Base-by-base conservation (phyloP, 2,329 filamentous ascomycete species). In the Colletotrichum sp. region DNA sequence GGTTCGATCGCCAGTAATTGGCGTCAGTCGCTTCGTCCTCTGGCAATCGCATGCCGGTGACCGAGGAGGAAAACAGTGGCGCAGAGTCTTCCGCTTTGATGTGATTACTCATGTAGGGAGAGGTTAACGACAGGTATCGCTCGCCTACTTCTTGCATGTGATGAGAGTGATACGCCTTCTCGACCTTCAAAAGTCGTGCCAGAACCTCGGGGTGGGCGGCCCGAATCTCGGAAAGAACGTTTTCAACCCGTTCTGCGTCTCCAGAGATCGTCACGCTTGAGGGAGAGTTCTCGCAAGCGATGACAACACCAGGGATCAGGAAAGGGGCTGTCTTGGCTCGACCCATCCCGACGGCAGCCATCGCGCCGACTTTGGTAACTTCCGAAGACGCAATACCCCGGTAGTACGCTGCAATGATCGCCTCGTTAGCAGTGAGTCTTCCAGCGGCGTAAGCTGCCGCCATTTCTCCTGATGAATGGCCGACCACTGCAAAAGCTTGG, bases 401-500 rank as follows among this genome's bases (percentile, higher is more conserved):
- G 87, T 1, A 75, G 28, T 71, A 71, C 2, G 86, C 85, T 0
- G 82, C 77, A 2, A 80, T 79, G 68, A 87, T 84, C 4, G 86
- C 86, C 6, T 83, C 82, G 16, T 81, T 73, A 0, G 81, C 76
- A 0, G 83, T 80, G 6, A 89, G 72, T 4, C 77, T 72, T 2
- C 86, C 84, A 2, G 83, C 80, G 1, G 86, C 85, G 64, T 88
- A 88, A 1, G 87, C 86, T 3, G 86, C 87, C 0, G 83, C 86
- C 28, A 89, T 87, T 76, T 89, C 87, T 2, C 87, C 87, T 6
- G 79, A 82, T 0, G 85, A 87, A 72, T 89, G 87, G 0, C 87
- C 87, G 6, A 88, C 81, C 0, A 86, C 84, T 1, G 80, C 82
- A 8, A 77, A 22, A 0, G 85, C 82, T 3, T 57, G 65, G 18